A percentile compares a stretch with the other conserved stretches of the same genome.
phyloP scores from a whole-genome alignment of 2,329 filamentous ascomycete genomes.

The Fusarium succisae region DNA sequence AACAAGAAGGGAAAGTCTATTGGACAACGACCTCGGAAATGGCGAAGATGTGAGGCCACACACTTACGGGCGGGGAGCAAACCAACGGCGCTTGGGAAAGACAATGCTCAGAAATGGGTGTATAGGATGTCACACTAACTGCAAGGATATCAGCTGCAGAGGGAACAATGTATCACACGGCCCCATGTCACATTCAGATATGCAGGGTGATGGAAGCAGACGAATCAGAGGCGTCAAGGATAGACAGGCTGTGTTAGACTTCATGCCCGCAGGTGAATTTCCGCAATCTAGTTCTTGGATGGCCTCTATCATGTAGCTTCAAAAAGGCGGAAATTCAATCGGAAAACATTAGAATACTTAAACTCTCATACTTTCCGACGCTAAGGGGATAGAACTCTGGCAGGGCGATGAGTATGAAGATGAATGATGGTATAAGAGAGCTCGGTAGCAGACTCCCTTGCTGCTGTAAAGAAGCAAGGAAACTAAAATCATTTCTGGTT shows the following conservation, averaged over 20 bases:
- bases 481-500: neutral
- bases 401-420: neutral
- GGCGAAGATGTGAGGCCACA: neutral
- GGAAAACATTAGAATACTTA: neutral
- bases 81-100: too few relatives aligned
- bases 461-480: neutral
- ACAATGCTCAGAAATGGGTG: neutral
- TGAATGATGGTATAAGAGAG: neutral
- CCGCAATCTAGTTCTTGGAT: neutral
- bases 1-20: neutral
- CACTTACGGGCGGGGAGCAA: too few relatives aligned
- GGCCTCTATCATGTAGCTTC: neutral
- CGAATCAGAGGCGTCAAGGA: neutral
- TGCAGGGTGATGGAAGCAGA: neutral
- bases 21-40: rapidly evolving
- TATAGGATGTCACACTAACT: neutral
- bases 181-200: neutral
- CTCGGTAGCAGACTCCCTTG: neutral
- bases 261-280: neutral
- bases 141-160: neutral
- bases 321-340: neutral
- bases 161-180: rapidly evolving
- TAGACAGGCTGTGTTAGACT: neutral
- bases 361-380: neutral
- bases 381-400: neutral